Base-by-base conservation (phyloP, 2,329 filamentous ascomycete species). In the Aspergillus japonicus region DNA sequence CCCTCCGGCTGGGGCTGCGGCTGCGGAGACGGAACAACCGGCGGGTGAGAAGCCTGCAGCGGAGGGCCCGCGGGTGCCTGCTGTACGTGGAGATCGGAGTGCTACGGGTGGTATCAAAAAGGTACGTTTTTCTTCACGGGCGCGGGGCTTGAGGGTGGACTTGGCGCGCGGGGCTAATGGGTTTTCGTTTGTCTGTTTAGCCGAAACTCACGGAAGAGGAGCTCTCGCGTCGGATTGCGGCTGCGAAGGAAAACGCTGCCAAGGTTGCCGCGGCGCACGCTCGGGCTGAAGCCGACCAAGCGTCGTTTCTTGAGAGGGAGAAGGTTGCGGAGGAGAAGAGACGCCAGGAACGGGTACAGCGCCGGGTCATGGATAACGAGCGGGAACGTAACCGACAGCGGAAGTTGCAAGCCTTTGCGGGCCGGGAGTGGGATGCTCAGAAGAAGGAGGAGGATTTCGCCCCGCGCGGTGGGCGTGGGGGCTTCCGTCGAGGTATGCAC, bases 281-380 rank as follows among this genome's bases (percentile, higher is more conserved):
- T 1, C 81, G 86, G 26, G 86, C 86, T n/a, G 85, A 89, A 75
- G 86, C 85, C n/a, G 87, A 90, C 64, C 82, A 84, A 56, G 86
- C 85, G 3, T 83, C 82, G 0, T 89, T 88, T 69, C 81, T 86
- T 47, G 81, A 86, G 59, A 81, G 86, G n/a, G 87, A 89, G 68
- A 82, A 83, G 35, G 75, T 85, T 10, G 82, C 85, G 0, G 81
- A 81, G 23, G 79, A 82, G 64, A 81, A 85, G 58, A 77, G 82
- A 58, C 80, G 81, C 54, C 82, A 87, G 65, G 79, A 81, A 59
- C 66, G 66, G 4, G 72, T 71, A 58, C 82, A 85, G 60, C 73
- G 85, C 35, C 82, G 82, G 60, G 80, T 82, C 56, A 86, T 88
- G 85, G 85, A 87, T 73, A 80, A 79, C 23, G 86, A 88, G 73